phyloP scores from a whole-genome alignment of 129 eudicot genomes.

The Tanacetum coccineum region DNA sequence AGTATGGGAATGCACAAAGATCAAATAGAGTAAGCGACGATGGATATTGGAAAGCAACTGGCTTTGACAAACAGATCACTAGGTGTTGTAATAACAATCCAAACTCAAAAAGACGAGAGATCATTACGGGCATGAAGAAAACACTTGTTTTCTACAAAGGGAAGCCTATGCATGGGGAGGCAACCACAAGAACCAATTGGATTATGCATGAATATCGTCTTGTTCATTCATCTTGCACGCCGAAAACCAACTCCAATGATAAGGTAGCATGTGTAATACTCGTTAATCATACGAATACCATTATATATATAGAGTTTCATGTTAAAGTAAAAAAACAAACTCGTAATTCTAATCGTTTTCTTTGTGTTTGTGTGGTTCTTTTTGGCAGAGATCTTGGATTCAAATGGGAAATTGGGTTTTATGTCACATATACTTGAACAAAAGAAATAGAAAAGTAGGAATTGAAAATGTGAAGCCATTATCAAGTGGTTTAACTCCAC shows the following conservation, averaged over 20 bases:
- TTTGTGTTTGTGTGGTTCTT: neutral
- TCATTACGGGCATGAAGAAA: constrained; percentile 55
- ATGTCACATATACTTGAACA: constrained; percentile 56
- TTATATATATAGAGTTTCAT: neutral
- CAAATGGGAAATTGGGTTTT: constrained; percentile 72
- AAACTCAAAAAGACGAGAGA: constrained; percentile 26
- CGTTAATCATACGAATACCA: neutral
- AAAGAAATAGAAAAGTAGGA: constrained; percentile 31
- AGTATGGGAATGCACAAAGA: constrained; percentile 34
- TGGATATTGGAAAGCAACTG: constrained; percentile 70
- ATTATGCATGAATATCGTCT: constrained; percentile 72
- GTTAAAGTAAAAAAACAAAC: neutral
- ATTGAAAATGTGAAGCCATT: constrained; percentile 30
- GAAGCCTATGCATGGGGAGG: constrained; percentile 30
- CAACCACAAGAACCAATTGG: constrained; percentile 54
- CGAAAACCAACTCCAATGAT: constrained; percentile 25
- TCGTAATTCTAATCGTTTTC: neutral
- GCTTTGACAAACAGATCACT: constrained; percentile 48
- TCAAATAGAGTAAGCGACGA: constrained; percentile 35
- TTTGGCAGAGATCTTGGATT: constrained; percentile 43
- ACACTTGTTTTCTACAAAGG: constrained; percentile 51
- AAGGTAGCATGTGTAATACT: constrained; percentile 24
- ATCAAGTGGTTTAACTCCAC: constrained; percentile 35
- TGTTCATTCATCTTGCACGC: constrained; percentile 28
- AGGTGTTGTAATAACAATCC: constrained; percentile 27